Percentiles rank a stretch among this genome's conserved stretches.
Conservation (phyloP, 306 rosid genomes). For the Hippophae gyantsensis region DNA sequence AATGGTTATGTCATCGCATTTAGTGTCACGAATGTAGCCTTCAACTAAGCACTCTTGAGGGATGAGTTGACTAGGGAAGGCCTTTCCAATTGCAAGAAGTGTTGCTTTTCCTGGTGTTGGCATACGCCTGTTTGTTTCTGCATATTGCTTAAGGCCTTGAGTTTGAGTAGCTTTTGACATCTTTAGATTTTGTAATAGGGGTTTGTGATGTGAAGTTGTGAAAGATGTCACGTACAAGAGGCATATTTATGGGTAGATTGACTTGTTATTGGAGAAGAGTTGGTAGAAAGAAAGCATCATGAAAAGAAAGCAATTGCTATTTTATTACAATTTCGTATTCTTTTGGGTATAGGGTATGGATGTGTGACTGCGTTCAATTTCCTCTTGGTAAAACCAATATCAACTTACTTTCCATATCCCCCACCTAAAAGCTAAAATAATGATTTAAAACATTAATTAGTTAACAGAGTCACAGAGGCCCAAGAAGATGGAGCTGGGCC, state of each 20-base stretch:
- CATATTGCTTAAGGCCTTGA: conserved; percentile 16
- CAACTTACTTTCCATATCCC: conserved; percentile 25
- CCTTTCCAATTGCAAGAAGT: conserved; percentile 79
- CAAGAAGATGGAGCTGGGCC: too few species aligned
- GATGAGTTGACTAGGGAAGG: conserved; percentile 77
- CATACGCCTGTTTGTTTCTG: conserved; percentile 24
- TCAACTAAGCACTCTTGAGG: conserved; percentile 95
- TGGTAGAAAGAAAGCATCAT: conserved; percentile 54
- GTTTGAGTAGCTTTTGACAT: conserved; percentile 44
- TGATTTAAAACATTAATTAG: not conserved
- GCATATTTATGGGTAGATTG: conserved; percentile 32
- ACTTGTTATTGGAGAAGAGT: conserved; percentile 44
- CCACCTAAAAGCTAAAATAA: not conserved
- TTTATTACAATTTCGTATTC: conserved; percentile 29
- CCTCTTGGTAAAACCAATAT: conserved; percentile 3
- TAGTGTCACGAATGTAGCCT: conserved; percentile 84
- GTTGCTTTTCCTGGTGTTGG: conserved; percentile 73
- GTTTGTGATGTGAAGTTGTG: conserved; percentile 21
- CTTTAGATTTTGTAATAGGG: conserved; percentile 4
- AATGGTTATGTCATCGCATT: conserved; percentile 54
- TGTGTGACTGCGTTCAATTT: conserved; percentile 29
- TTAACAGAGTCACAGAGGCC: too few species aligned
- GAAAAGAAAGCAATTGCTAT: conserved; percentile 27
- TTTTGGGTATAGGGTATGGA: conserved; percentile 30
- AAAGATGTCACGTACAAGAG: conserved; percentile 2